A percentile compares a stretch with the other conserved stretches of the same genome.
phyloP scores from a whole-genome alignment of 345 rosid genomes.

The Gossypioides kirkii region DNA sequence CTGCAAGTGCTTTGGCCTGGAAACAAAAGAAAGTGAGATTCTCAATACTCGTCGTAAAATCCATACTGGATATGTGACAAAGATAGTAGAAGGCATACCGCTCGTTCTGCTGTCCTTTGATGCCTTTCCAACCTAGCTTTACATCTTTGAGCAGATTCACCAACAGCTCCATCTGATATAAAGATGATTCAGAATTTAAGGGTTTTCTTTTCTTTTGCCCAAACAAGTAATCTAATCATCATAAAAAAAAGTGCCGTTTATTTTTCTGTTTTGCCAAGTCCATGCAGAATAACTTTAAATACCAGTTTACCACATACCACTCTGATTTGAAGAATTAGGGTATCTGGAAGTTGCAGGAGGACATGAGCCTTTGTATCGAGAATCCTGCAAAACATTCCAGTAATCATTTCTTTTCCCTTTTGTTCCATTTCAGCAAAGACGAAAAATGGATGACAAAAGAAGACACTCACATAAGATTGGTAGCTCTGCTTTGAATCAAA shows the following conservation, averaged over 20 bases:
- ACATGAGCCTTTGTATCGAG: constrained; percentile 41
- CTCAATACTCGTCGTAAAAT: background rate
- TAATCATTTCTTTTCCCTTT: background rate
- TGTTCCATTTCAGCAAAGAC: constrained; percentile 3
- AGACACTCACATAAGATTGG: constrained; percentile 45
- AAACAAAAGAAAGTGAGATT: constrained; percentile 23
- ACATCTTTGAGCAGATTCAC: constrained; percentile 56
- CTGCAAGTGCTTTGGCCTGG: constrained; percentile 93
- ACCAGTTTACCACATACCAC: constrained; percentile 37
- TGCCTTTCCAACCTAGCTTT: constrained; percentile 73
- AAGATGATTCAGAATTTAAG: constrained; percentile 18
- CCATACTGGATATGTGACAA: background rate
- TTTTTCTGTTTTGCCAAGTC: background rate
- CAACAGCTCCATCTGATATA: constrained; percentile 32
- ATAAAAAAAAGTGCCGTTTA: background rate
- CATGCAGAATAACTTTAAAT: background rate
- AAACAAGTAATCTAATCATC: background rate
- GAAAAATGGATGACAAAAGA: background rate
- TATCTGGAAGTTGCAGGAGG: constrained; percentile 32
- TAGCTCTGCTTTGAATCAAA: constrained; percentile 36
- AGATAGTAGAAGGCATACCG: constrained; percentile 39
- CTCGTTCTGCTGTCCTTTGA: constrained; percentile 77
- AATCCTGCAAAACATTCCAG: constrained; percentile 46
- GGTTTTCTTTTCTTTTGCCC: background rate
- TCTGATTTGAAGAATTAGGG: constrained; percentile 30